phyloP scores from a whole-genome alignment of 2,329 filamentous ascomycete genomes.

The Pestalotiopsis sp. region DNA sequence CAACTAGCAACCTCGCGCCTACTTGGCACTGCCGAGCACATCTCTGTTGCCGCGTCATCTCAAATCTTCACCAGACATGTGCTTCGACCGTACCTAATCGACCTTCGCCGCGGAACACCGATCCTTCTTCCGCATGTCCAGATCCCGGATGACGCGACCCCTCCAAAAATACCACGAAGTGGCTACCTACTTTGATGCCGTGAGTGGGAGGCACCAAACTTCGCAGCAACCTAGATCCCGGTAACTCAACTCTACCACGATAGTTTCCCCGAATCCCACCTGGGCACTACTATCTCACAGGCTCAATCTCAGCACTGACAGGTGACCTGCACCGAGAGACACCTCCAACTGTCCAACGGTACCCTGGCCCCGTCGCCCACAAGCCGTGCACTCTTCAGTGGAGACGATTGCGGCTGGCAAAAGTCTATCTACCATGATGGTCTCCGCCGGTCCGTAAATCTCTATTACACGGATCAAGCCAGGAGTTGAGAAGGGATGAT shows the following conservation, averaged over 20 bases:
- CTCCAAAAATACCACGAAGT: neutral
- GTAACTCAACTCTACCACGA: neutral
- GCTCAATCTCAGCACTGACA: neutral
- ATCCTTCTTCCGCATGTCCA: neutral
- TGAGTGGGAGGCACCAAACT: neutral
- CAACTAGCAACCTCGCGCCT: neutral
- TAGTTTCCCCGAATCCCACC: neutral
- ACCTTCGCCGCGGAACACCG: neutral
- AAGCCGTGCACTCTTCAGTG: neutral
- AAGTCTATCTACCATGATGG: neutral
- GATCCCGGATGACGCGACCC: constrained; percentile 1
- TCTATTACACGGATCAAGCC: neutral
- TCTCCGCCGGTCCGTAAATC: neutral
- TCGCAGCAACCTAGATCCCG: neutral
- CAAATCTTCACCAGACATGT: neutral
- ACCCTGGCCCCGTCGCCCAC: neutral
- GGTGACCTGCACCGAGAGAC: neutral
- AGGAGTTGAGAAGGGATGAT: neutral
- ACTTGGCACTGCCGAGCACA: neutral
- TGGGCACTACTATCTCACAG: neutral
- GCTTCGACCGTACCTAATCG: neutral
- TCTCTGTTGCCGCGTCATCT: neutral
- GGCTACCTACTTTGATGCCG: neutral
- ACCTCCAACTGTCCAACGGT: neutral
- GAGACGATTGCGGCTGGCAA: neutral